phyloP scores from a whole-genome alignment of 306 rosid species.

The Casuarina equisetifolia region DNA sequence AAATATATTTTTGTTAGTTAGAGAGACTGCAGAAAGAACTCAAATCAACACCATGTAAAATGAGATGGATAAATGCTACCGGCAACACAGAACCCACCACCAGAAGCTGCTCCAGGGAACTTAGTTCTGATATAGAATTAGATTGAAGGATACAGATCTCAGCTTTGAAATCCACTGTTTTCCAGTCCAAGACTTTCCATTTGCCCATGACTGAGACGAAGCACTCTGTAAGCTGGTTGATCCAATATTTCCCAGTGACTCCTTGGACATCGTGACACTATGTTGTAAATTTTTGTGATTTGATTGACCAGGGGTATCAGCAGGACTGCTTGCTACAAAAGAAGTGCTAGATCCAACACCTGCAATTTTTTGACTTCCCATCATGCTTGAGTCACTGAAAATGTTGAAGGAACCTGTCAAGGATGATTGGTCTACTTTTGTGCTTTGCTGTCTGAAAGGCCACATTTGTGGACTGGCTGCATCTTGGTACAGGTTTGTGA shows the following conservation, averaged over 20 bases:
- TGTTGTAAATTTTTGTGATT: conserved; percentile 24
- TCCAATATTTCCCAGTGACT: conserved; percentile 29
- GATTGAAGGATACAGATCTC: no score
- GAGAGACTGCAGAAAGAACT: no score
- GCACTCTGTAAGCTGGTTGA: conserved; percentile 10
- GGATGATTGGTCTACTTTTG: conserved; percentile 23
- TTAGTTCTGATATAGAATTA: no score
- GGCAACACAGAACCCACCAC: no score
- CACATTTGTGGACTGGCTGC: conserved; percentile 19
- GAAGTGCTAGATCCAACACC: conserved; percentile 34
- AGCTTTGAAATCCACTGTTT: no score
- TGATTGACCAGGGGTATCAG: conserved; percentile 38
- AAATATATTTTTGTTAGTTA: no score
- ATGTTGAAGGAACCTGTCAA: conserved; percentile 22
- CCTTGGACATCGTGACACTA: conserved; percentile 33
- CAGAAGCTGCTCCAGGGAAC: no score
- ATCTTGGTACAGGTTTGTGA: conserved; percentile 25
- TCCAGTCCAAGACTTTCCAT: no score
- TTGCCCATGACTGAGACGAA: no score
- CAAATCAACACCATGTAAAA: no score
- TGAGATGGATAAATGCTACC: no score
- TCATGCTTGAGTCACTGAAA: conserved; percentile 29
- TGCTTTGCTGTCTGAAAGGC: conserved; percentile 22
- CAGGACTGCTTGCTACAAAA: conserved; percentile 17
- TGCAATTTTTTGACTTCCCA: conserved; percentile 29